These are phyloP conservation scores for Kwoniella sp. DNA, from an alignment of 768 basidiomycete species.

Conservation along the genomic window DNA sequence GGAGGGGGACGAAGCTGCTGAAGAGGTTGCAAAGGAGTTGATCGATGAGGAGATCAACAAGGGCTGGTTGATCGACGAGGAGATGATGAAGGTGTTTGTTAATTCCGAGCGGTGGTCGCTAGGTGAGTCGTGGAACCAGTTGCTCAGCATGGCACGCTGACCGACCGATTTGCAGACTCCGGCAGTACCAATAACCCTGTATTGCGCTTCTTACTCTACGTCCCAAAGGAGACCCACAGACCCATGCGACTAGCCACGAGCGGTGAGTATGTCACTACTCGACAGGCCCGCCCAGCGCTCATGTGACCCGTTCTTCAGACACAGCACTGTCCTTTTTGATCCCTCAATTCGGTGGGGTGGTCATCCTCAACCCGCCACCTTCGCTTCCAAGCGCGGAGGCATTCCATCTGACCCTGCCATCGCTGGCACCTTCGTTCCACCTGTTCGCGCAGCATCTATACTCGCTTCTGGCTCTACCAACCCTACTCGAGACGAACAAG, in stretches of 20 bases:
- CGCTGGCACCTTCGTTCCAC: constrained; percentile 48
- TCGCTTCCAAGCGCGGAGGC: neutral
- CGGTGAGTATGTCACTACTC: constrained; percentile 42
- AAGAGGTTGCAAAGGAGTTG: constrained; percentile 21
- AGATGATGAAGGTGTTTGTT: constrained; percentile 85
- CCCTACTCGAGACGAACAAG: constrained; percentile 53
- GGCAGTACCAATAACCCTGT: constrained; percentile 90
- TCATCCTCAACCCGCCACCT: constrained; percentile 65
- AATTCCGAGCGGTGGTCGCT: constrained; percentile 96
- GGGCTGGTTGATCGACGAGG: constrained; percentile 63
- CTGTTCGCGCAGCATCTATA: constrained; percentile 61
- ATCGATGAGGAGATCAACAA: constrained; percentile 46
- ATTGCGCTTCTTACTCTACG: constrained; percentile 82
- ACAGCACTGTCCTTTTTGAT: constrained; percentile 65
- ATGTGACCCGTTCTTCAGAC: constrained; percentile 8
- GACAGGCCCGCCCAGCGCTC: neutral
- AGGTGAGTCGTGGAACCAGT: constrained; percentile 55
- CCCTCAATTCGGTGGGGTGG: constrained; percentile 90
- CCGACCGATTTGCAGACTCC: constrained; percentile 60
- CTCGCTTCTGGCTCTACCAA: constrained; percentile 74
- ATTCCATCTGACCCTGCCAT: constrained; percentile 17
- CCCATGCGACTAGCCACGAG: constrained; percentile 66
- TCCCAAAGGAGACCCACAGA: constrained; percentile 66
- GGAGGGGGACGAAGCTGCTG: constrained; percentile 16
- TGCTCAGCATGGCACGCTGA: neutral